phyloP scores from a whole-genome alignment of 495 filamentous ascomycete species.

The Hypoxylon subgilvum region DNA sequence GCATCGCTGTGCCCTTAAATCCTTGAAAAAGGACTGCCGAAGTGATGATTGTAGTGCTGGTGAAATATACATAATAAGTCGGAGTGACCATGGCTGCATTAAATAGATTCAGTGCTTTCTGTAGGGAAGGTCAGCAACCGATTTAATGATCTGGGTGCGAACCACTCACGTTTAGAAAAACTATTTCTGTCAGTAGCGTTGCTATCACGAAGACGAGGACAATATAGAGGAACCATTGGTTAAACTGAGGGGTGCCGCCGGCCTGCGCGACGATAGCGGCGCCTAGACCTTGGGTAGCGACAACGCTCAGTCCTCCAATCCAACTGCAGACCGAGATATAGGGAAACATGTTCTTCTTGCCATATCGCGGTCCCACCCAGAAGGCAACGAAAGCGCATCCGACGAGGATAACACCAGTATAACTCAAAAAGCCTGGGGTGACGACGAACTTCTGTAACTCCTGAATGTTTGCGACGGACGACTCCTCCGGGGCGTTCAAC shows the following conservation, averaged over 20 bases:
- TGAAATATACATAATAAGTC: slow-evolving; percentile 98
- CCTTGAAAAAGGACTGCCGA: slow-evolving; percentile 92
- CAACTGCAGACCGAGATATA: slow-evolving; percentile 96
- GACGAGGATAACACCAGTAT: slow-evolving; percentile 82
- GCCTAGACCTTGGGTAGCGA: slow-evolving; percentile 91
- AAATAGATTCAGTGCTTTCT: slow-evolving; percentile 99
- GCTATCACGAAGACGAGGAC: slow-evolving; percentile 86
- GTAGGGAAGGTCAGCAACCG: slow-evolving; percentile 39
- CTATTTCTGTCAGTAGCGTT: slow-evolving; percentile 89
- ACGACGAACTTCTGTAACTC: slow-evolving; percentile 91
- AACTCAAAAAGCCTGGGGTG: slow-evolving; percentile 82
- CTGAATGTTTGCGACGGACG: slow-evolving; percentile 85
- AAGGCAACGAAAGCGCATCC: slow-evolving; percentile 73
- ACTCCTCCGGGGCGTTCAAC: slow-evolving; percentile 87
- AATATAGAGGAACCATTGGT: slow-evolving; percentile 96
- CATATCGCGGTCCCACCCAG: slow-evolving; percentile 87
- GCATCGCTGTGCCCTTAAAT: slow-evolving; percentile 82
- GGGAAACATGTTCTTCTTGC: slow-evolving; percentile 96
- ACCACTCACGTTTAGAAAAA: slow-evolving; percentile 86
- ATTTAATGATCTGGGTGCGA: not conserved
- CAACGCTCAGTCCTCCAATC: slow-evolving; percentile 92
- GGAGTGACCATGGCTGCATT: slow-evolving; percentile 97
- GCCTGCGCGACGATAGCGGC: slow-evolving; percentile 89
- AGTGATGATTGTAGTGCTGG: slow-evolving; percentile 89
- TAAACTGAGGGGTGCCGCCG: slow-evolving; percentile 81